These are phyloP conservation scores for Arthrobotrys sphaeroides DNA, from an alignment of 2,329 filamentous ascomycete species.

Conservation along the genomic window DNA sequence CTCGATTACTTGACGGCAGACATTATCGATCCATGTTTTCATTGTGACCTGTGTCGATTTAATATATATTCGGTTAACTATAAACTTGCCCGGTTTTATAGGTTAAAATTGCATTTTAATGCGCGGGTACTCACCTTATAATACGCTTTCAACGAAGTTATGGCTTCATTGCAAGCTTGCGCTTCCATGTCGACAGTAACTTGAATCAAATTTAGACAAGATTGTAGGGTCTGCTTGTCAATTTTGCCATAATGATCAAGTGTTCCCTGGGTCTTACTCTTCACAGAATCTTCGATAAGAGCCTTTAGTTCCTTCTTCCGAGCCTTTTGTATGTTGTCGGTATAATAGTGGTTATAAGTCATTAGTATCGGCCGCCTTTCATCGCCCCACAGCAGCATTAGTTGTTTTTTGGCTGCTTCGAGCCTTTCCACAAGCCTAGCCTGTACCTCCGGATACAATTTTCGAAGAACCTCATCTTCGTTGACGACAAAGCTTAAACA, in stretches of 20 bases:
- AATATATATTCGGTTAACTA: not conserved
- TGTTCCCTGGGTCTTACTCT: not conserved
- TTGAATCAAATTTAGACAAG: not conserved
- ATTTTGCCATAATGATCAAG: not conserved
- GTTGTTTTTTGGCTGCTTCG: constrained; percentile 55
- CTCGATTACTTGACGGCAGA: constrained; percentile 60
- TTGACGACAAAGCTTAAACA: constrained; percentile 53
- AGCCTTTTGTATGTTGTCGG: constrained; percentile 58
- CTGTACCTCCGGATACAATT: constrained; percentile 12
- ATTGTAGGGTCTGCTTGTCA: not conserved
- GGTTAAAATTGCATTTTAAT: no score
- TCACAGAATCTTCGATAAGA: not conserved
- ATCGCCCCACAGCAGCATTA: constrained; percentile 59
- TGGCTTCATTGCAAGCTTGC: constrained; percentile 58
- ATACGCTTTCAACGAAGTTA: constrained; percentile 59
- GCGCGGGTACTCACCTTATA: constrained; percentile 60
- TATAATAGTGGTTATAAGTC: constrained; percentile 62
- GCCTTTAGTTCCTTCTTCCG: constrained; percentile 39
- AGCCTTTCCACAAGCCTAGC: constrained; percentile 51
- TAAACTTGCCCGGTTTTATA: no score
- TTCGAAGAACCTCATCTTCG: constrained; percentile 54
- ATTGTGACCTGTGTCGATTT: constrained; percentile 57
- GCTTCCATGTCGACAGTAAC: constrained; percentile 57
- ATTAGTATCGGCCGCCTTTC: constrained; percentile 58
- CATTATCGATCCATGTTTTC: constrained; percentile 60